phyloP scores from a whole-genome alignment of 257 asterid species.

The Solanum dulcamara region DNA sequence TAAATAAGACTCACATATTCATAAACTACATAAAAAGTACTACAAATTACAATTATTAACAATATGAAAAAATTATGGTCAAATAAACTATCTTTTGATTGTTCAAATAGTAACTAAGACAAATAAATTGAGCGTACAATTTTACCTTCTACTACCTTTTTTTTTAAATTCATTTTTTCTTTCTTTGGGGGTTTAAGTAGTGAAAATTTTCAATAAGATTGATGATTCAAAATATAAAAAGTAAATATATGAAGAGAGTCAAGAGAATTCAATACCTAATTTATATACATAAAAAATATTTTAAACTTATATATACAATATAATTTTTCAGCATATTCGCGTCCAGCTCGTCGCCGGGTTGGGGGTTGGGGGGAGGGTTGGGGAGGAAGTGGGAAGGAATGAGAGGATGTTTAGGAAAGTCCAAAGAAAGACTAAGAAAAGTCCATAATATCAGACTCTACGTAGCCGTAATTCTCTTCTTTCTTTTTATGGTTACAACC shows the following conservation, averaged over 20 bases:
- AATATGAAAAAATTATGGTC: background rate
- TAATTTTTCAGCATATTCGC: background rate
- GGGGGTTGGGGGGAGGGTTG: background rate
- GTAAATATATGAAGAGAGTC: background rate
- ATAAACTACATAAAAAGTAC: too few species aligned
- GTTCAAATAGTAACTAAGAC: too few species aligned
- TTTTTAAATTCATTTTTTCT: too few species aligned
- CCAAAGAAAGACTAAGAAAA: background rate
- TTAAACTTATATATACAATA: background rate
- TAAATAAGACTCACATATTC: background rate
- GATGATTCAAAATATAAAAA: background rate
- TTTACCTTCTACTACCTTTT: background rate
- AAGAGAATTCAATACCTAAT: background rate
- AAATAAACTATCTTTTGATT: too few species aligned
- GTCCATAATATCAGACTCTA: conserved; percentile 4
- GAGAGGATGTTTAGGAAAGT: background rate
- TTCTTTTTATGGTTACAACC: background rate
- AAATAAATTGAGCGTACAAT: too few species aligned
- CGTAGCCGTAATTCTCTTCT: background rate
- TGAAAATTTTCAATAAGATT: too few species aligned
- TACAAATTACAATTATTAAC: background rate
- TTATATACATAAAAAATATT: background rate
- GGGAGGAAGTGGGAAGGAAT: background rate
- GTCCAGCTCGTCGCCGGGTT: too few species aligned
- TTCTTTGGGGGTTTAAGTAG: too few species aligned